Evolutionary conservation across 176 grass and related monocot genomes (phyloP).

Genomic region (Phragmites australis): DNA sequence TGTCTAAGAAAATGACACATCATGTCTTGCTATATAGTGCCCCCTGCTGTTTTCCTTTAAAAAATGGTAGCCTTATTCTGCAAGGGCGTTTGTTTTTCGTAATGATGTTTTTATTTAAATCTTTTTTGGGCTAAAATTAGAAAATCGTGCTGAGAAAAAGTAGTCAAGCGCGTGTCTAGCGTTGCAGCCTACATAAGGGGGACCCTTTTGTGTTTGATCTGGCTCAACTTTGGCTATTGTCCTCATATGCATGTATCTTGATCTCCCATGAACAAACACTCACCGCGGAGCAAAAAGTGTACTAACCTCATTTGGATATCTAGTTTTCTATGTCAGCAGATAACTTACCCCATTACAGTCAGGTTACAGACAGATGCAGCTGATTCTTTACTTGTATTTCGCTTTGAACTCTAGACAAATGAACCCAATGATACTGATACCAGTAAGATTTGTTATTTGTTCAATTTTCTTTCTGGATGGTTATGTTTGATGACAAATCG

Average conservation of each 20-base stretch:
- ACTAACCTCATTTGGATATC: conserved; percentile 2
- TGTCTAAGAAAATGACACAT: background rate
- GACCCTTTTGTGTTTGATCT: conserved; percentile 21
- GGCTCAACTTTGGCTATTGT: conserved; percentile 36
- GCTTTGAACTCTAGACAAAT: background rate
- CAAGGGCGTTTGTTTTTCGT: background rate
- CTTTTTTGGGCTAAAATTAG: conserved; percentile 8
- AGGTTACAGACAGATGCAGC: conserved; percentile 7
- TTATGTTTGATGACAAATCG: background rate
- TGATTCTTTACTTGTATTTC: background rate
- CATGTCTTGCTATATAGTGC: background rate
- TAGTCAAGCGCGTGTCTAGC: background rate
- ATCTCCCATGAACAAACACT: conserved; percentile 18
- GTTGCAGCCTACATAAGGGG: background rate
- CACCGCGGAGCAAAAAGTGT: conserved; percentile 21
- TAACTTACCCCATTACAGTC: conserved; percentile 27
- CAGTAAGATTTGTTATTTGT: background rate
- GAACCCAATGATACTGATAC: background rate
- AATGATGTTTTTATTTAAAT: background rate
- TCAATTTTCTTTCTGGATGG: background rate
- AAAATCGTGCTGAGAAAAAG: conserved; percentile 18
- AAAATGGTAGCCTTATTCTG: conserved; percentile 11
- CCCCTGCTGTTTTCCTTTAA: background rate
- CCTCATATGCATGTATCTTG: conserved; percentile 26
- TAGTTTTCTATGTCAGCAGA: conserved; percentile 30